Base-by-base conservation (phyloP, 768 basidiomycete genomes). In the Infundibulicybe gibba region DNA sequence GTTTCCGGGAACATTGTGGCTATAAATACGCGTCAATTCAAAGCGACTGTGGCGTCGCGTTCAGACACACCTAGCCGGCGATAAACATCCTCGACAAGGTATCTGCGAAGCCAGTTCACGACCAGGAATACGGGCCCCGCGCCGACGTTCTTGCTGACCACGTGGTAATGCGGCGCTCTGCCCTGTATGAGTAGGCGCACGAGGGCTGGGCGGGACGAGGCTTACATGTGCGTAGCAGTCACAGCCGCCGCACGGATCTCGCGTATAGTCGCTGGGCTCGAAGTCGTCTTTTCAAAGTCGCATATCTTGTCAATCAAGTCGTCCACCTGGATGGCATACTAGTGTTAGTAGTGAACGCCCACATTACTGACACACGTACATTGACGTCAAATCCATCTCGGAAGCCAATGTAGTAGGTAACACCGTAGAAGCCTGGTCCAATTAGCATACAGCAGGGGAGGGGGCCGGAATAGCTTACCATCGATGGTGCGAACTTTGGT, bases 1-100 rank as follows among this genome's bases (percentile, higher is more conserved):
- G 79, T 80, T 50, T 81, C 80, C 0, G 81, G 83, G 65, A 83
- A 82, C 73, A 83, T 79, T 0, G 72, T 75, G 2, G 69, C 79
- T 78, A 33, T 2, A 34, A 19, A 25, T 25, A 25, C 8, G 25
- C 8, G 5, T 5, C 34, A 17, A 17, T 20, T 17, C 11, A 38
- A 1, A 1, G 20, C 15, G 38, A 20, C 38, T 13, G 1, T 9
- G 37, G 20, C 8, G 38, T 39, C 38, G 20, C 6, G 20, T 20
- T 13, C 38, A 16, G 15, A 16, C 38, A 1, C 20, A 39, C 38
- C 44, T 16, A 45, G 44, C 8, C 44, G 44, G 10, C 33, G 44
- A 15, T 45, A 45, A 19, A 45, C 17, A 19, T 45, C 44, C 25
- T 45, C 44, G 4, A 45, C 20, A 17, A 45, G 30, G 13, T 30